Base-by-base conservation (phyloP, 1,139 yeast species). In the Yamadazyma sp. region DNA sequence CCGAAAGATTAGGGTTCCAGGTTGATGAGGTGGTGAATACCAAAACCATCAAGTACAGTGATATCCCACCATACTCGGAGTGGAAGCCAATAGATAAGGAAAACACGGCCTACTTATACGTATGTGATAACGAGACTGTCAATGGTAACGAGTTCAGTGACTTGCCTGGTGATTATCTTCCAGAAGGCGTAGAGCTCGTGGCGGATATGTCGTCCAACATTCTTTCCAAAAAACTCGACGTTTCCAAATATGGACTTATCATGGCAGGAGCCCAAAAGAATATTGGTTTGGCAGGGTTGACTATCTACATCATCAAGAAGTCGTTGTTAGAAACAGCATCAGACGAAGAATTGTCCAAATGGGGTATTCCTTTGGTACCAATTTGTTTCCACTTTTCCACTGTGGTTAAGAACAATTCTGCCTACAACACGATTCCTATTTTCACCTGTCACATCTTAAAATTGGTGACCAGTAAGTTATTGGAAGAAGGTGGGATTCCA, bases 181-280 rank as follows among this genome's bases (percentile, higher is more conserved):
- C 86, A 5, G 81, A 81, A 42, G 75, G 73, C 24, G 83, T 85
- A 34, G 95, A 86, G 58, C 66, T 91, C 47, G 96, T 89, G 10
- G 92, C 96, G 18, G 98, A 92, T 61, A 82, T 91, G 84, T 89
- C 97, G 1, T 91, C 98, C 36, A 88, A 92, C 63, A 84, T 92
- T 56, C 73, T 92, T 49, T 87, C 96, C 17, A 83, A 87, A 53
- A 67, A 77, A 50, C 61, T 92, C 34, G 96, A 92, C 55, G 84
- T 92, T 34, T 72, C 87, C 42, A 83, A 86, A 61, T 91, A 80
- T 56, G 98, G 97, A 38, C 69, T 89, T 33, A 82, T 92, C 45
- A 66, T 69, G 80, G 95, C 94, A n/a, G 98, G 98, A 44, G 98
- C 98, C 15, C 98, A 92, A 66, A 92, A 92, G 67, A 92, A 92